Conservation (phyloP, 495 filamentous ascomycete species). For the Lichina pygmaea region DNA sequence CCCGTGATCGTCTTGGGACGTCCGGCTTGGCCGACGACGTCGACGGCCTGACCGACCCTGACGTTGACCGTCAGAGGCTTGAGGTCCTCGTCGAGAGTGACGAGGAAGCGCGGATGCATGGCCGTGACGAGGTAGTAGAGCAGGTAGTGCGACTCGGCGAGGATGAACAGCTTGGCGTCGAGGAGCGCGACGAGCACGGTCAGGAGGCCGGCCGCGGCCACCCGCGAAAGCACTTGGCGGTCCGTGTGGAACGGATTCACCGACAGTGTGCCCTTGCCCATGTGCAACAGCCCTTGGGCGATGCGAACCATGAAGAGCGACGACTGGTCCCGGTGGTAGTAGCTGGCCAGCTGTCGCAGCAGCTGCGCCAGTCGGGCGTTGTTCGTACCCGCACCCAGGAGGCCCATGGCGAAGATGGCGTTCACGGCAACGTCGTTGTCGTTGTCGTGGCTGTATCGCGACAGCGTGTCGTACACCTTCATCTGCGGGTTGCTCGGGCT, state of each 20-base stretch:
- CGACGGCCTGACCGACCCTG: constrained; percentile 88
- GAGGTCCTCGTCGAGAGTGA: constrained; percentile 83
- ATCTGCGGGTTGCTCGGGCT: constrained; percentile 97
- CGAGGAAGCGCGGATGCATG: constrained; percentile 87
- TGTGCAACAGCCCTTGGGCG: constrained; percentile 87
- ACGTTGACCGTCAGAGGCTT: constrained; percentile 91
- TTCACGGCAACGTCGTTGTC: constrained; percentile 97
- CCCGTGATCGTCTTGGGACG: constrained; percentile 96
- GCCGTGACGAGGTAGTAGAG: constrained; percentile 96
- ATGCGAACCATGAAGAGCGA: constrained; percentile 98
- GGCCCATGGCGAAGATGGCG: constrained; percentile 97
- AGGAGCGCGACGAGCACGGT: constrained; percentile 77
- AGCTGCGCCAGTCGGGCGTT: constrained; percentile 91
- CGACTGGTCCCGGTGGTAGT: constrained; percentile 90
- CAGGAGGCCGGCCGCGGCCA: constrained; percentile 71
- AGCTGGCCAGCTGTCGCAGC: constrained; percentile 79
- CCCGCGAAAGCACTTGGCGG: constrained; percentile 76
- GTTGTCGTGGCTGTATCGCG: constrained; percentile 96
- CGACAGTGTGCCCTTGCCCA: constrained; percentile 95
- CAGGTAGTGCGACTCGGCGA: constrained; percentile 70
- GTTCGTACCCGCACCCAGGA: constrained; percentile 90
- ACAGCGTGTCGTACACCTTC: constrained; percentile 98
- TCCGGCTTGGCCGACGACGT: constrained; percentile 91
- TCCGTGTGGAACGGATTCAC: constrained; percentile 97
- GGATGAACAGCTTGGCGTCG: constrained; percentile 84